Evolutionary conservation across 106 monocot species (phyloP).

Genomic region (Platanthera zijinensis): DNA sequence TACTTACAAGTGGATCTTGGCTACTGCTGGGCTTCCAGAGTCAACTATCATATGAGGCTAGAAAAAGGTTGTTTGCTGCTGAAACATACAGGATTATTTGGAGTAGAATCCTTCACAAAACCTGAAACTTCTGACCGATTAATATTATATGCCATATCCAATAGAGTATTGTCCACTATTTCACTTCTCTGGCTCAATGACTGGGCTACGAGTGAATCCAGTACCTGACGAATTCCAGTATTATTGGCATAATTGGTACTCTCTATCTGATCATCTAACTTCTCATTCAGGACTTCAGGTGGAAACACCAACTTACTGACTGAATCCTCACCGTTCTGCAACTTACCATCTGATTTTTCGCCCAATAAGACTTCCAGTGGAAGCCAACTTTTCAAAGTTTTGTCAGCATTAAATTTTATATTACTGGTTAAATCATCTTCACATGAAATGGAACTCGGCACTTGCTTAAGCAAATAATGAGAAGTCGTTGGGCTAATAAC

Average conservation of each 20-base stretch:
- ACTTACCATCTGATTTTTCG: constrained; percentile 2
- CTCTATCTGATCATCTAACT: neutral
- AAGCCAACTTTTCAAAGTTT: constrained; percentile 6
- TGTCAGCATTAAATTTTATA: constrained; percentile 13
- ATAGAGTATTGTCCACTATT: neutral
- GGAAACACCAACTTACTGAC: constrained; percentile 5
- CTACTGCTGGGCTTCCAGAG: neutral
- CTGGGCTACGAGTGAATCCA: neutral
- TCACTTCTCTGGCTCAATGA: neutral
- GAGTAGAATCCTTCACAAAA: neutral
- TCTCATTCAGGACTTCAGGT: constrained; percentile 21
- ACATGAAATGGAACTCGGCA: neutral
- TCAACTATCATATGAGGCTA: neutral
- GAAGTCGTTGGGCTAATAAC: neutral
- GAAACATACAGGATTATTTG: neutral
- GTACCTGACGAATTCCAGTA: neutral
- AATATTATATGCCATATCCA: neutral
- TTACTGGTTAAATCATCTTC: constrained; percentile 14
- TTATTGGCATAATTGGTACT: neutral
- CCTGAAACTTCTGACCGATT: neutral
- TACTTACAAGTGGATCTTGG: constrained; percentile 1
- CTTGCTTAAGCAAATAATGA: constrained; percentile 11
- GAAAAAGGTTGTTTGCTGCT: neutral
- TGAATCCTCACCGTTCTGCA: neutral
- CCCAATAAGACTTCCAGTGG: constrained; percentile 31